These are phyloP conservation scores for Candida tetrigidarum DNA, from an alignment of 1,139 yeast genomes.

Conservation along the genomic window DNA sequence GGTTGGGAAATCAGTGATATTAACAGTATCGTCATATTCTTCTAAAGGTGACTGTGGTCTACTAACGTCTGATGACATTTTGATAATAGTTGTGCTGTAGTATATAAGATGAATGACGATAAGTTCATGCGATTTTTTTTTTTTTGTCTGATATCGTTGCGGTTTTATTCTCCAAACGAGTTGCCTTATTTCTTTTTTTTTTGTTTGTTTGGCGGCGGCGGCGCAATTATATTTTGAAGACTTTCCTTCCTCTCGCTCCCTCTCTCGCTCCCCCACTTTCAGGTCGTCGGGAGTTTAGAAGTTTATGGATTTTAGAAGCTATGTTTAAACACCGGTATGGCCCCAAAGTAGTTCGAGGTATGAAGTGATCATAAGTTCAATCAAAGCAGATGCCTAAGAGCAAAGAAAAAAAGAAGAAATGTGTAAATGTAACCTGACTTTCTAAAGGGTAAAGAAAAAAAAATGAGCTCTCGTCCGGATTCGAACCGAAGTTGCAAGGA, in stretches of 20 bases:
- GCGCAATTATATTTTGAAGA: not conserved
- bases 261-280: not conserved
- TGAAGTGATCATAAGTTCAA: no score
- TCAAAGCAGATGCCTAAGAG: no score
- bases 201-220: not conserved
- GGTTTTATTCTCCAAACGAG: not conserved
- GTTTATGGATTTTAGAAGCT: no score
- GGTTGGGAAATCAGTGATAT: constrained; percentile 16
- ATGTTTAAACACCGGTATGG: no score
- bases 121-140: no score
- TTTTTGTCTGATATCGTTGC: not conserved
- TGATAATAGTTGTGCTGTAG: not conserved
- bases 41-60: not conserved
- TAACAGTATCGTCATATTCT: constrained; percentile 17
- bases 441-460: no score
- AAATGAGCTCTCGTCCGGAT: no score
- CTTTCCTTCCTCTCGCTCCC: not conserved
- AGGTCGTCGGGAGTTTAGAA: not conserved
- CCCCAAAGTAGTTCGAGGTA: no score
- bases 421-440: no score
- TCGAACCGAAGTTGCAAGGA: no score
- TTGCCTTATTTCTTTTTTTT: not conserved
- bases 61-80: constrained; percentile 4
- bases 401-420: no score
- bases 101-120: no score